A percentile compares a stretch with the other conserved stretches of the same genome.
Conservation (phyloP, 148 eudicot species). For the Salicornia ramosissima region DNA sequence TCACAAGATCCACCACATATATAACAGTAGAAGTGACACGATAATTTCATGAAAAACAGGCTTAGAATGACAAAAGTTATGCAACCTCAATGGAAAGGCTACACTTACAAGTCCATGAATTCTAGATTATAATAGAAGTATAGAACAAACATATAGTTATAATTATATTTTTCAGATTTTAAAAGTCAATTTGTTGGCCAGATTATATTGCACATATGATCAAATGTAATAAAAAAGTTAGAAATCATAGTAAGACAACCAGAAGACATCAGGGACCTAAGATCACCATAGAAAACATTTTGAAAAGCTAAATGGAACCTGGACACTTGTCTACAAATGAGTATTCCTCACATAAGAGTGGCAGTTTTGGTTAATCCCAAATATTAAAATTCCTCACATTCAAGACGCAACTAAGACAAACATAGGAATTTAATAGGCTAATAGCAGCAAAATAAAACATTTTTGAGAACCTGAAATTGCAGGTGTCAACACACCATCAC, state of each 20-base stretch:
- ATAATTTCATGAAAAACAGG: background rate
- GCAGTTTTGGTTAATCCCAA: constrained; percentile 4
- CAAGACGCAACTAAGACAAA: background rate
- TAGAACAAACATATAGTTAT: background rate
- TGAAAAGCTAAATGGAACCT: background rate
- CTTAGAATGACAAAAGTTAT: background rate
- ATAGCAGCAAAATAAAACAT: background rate
- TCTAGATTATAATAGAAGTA: too few species aligned
- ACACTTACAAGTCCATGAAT: background rate
- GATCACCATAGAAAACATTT: background rate
- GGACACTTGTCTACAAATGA: background rate
- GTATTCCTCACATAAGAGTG: background rate
- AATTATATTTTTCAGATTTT: background rate
- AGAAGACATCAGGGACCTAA: background rate
- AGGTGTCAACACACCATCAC: constrained; percentile 93
- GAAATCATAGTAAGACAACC: background rate
- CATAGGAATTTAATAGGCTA: background rate
- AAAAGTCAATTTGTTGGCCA: background rate
- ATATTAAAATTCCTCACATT: background rate
- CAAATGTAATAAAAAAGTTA: background rate
- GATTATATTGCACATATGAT: background rate
- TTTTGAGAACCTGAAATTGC: constrained; percentile 73
- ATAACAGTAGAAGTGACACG: background rate
- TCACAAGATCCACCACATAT: background rate
- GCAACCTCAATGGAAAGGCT: background rate